Base-by-base conservation (phyloP, 192 early-diverging fungal genomes). In the Lobulomyces angularis region DNA sequence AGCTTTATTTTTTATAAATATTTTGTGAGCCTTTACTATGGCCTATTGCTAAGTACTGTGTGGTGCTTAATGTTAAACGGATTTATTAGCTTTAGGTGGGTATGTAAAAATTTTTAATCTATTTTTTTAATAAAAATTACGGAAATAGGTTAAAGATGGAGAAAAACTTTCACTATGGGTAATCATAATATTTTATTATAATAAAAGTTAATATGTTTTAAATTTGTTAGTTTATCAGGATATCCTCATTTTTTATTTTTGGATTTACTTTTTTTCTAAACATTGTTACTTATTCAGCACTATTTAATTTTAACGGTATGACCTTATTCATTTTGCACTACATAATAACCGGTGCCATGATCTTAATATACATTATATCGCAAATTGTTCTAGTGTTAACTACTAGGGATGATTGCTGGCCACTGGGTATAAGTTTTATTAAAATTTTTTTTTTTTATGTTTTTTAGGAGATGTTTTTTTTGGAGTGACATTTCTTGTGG, bases 51-150 rank as follows among this genome's bases (percentile, higher is more conserved):
- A n/a, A n/a, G n/a, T n/a, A n/a, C n/a, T n/a, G n/a, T 86, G 58
- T 94, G 88, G 88, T 88, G 83, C 46, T 56, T 97, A 50, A 71
- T 97, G 35, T 60, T 93, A 27, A 97, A 93, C 59, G 90, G 88
- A 24, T 87, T 95, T 60, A 82, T 97, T 28, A 86, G 87, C 5
- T 94, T 91, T 71, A 89, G 93, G 66, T 97, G 87, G 80, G n/a
- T n/a, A n/a, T n/a, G n/a, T n/a, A n/a, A n/a, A n/a, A n/a, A n/a
- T n/a, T n/a, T n/a, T n/a, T n/a, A n/a, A n/a, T n/a, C n/a, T n/a
- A n/a, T n/a, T n/a, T n/a, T n/a, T n/a, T n/a, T n/a, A n/a, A n/a
- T n/a, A n/a, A n/a, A n/a, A n/a, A n/a, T n/a, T n/a, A n/a, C n/a
- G n/a, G n/a, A n/a, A n/a, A n/a, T n/a, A n/a, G n/a, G 77, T 83